Base-by-base conservation (phyloP, 2,329 filamentous ascomycete genomes). In the Curvularia sp. region DNA sequence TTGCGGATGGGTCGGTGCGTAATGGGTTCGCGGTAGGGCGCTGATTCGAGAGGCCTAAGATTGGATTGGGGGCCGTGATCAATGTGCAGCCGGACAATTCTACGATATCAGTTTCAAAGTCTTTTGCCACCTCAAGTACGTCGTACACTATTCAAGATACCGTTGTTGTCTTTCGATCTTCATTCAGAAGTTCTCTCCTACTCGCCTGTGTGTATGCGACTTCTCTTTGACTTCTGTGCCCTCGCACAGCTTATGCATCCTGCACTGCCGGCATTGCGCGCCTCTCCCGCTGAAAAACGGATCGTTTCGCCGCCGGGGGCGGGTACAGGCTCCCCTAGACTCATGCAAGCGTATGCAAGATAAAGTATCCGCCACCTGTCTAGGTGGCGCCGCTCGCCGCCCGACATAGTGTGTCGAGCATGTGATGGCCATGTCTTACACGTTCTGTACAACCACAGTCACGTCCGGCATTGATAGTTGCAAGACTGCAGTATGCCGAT, bases 301-400 rank as follows among this genome's bases (percentile, higher is more conserved):
- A 41, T 65, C 46, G 44, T 60, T 60, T 58, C 26, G 33, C 57
- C 30, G 49, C 28, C 57, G 61, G 65, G 44, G 12, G 58, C 68
- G 68, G 68, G 31, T 63, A 58, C 38, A 41, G 38, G 35, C 70
- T 60, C 68, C 67, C 64, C 64, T 62, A 64, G 20, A 57, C 38
- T 49, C 15, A 57, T 56, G 44, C 43, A 48, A 53, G 35, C 53
- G 31, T 57, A 58, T 53, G 51, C 46, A 48, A 51, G 49, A 58
- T 47, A 53, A n/a, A 46, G 26, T 49, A 53, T 60, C 55, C 43
- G 52, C 59, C 50, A 65, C 48, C 62, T 68, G 62, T 67, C 62
- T 57, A 46, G 35, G 51, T 48, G 39, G 24, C 47, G 47, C 50
- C 48, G 46, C 47, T 26, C 47, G 53, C 55, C 47, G 54, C 20